Percentiles rank a stretch among this genome's conserved stretches.
Evolutionary conservation across 2,329 filamentous ascomycete species (phyloP).

Genomic region (Coniochaeta hoffmannii): DNA sequence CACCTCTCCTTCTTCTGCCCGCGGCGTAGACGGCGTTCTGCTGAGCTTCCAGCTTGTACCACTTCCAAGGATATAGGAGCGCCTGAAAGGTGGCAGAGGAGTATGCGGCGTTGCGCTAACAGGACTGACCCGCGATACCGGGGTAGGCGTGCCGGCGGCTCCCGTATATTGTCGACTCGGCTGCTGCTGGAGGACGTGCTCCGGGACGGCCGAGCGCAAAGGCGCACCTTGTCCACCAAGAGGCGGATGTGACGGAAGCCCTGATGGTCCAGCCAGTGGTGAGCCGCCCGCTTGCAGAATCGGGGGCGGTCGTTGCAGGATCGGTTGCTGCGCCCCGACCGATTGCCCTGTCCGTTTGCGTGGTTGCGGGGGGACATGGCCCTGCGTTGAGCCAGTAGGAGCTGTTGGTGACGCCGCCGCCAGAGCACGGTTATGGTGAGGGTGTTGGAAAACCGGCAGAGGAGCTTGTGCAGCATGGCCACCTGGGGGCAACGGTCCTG

Average conservation of each 20-base stretch:
- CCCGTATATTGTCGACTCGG: conserved; percentile 7
- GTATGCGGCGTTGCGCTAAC: conserved; percentile 13
- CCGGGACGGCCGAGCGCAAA: conserved; percentile 13
- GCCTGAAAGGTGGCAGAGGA: conserved; percentile 9
- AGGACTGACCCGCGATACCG: conserved; percentile 21
- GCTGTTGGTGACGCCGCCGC: conserved; percentile 12
- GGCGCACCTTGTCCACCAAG: conserved; percentile 16
- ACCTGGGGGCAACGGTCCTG: no score
- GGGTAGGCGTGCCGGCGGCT: conserved; percentile 9
- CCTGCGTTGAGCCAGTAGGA: conserved; percentile 3
- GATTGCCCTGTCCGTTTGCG: no score
- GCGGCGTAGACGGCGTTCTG: conserved; percentile 52
- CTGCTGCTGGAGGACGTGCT: conserved; percentile 12
- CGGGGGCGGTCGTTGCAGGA: background rate
- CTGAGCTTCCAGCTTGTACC: conserved; percentile 54
- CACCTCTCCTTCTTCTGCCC: conserved; percentile 28
- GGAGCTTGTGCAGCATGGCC: conserved; percentile 13
- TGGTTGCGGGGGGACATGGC: background rate
- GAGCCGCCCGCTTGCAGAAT: background rate
- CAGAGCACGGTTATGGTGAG: conserved; percentile 14
- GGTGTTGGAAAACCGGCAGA: conserved; percentile 7
- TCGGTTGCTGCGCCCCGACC: background rate
- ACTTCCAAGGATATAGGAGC: conserved; percentile 16
- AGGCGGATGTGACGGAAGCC: conserved; percentile 3
- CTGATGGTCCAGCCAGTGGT: background rate